Base-by-base conservation (phyloP, 495 filamentous ascomycete genomes). In the Trichoderma orchidacearum region DNA sequence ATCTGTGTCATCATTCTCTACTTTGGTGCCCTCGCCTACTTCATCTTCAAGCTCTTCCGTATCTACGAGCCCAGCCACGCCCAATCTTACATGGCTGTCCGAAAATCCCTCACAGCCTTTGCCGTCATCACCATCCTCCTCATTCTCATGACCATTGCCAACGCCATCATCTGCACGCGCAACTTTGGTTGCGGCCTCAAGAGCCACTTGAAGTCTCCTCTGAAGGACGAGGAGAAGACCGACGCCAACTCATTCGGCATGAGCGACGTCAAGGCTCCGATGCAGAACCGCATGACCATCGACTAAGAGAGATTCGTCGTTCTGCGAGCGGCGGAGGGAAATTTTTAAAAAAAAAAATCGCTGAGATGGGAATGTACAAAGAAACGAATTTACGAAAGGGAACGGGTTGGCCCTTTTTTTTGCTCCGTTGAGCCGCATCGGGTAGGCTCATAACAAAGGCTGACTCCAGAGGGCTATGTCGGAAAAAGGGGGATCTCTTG, bases 1-100 rank as follows among this genome's bases (percentile, higher is more conserved):
- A 69, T 81, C 48, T 58, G 73, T 60, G 81, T 89, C 62, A 93
- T 96, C 62, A 75, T 90, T 45, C 77, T 95, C 18, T 94, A 95
- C 70, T 89, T 95, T 64, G 90, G 83, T 53, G 92, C 82, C 34
- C 78, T 97, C 62, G 90, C 86, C 51, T 98, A 97, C 72, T 98
- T 98, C 79, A 78, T 95, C 65, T 98, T 97, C 82, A 98, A 98
- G 76, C 82, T 96, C 27, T 83, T 90, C 56, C 90, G 93, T 65
- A 98, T 98, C 84, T 98, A 94, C 73, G 79, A 81, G 57, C 69
- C 75, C 15, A 61, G 61, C 13, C 73, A 72, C n/a, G 65, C 61
- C 28, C 30, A 66, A 5, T 66, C 75, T 57, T 98, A 96, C 70
- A 56, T 75, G 25, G 81, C 92, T 0, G 90, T 89, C 17, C 80